Conservation (phyloP, 495 filamentous ascomycete genomes). For the Viridothelium virens region DNA sequence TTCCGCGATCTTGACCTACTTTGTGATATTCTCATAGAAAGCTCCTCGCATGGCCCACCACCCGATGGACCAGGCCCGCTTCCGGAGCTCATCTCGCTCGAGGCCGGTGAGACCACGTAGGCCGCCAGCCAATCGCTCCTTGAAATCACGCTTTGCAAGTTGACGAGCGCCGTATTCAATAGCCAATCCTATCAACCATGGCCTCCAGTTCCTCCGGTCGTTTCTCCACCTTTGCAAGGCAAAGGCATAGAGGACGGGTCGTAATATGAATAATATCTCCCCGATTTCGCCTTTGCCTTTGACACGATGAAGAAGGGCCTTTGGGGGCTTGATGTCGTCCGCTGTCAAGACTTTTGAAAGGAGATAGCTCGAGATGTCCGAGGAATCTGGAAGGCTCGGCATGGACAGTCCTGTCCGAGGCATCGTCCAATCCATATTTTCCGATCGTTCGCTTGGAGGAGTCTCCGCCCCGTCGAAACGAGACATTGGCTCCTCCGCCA, state of each 20-base stretch:
- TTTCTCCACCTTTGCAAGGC: constrained; percentile 64
- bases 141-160: constrained; percentile 65
- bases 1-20: constrained; percentile 41
- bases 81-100: constrained; percentile 78
- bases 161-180: constrained; percentile 84
- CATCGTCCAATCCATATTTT: constrained; percentile 73
- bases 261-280: constrained; percentile 82
- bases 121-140: constrained; percentile 56
- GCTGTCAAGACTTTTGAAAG: constrained; percentile 87
- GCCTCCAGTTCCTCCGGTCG: constrained; percentile 61
- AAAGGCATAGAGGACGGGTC: constrained; percentile 81
- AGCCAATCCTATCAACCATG: constrained; percentile 81
- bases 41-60: constrained; percentile 96
- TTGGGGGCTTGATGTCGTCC: constrained; percentile 90
- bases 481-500: constrained; percentile 48
- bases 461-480: constrained; percentile 34
- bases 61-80: constrained; percentile 77
- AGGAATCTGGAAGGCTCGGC: constrained; percentile 67
- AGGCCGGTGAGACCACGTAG: constrained; percentile 67
- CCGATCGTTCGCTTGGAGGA: constrained; percentile 40
- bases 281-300: constrained; percentile 65
- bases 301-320: constrained; percentile 67
- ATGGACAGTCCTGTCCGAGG: constrained; percentile 80
- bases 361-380: constrained; percentile 76
- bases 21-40: constrained; percentile 90